A percentile compares a stretch with the other conserved stretches of the same genome.
Evolutionary conservation across 1,284 basidiomycete species (phyloP).

Genomic region (Ustilago cynodontis): DNA sequence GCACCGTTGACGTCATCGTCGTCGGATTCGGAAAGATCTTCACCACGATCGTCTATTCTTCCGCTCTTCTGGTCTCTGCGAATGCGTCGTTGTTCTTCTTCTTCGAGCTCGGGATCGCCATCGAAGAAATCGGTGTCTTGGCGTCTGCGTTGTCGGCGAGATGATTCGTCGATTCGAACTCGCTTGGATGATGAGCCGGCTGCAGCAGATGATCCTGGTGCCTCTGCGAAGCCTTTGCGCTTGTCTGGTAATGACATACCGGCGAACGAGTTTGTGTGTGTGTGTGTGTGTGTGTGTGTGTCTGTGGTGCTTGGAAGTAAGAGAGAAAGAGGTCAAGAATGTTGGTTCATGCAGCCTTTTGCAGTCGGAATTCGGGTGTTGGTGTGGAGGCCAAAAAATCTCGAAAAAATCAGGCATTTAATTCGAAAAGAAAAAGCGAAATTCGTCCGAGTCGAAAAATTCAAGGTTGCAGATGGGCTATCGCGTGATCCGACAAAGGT

Average conservation of each 20-base stretch:
- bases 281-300: too few species aligned
- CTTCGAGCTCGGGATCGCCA: constrained; percentile 64
- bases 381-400: constrained; percentile 21
- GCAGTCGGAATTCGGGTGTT: constrained; percentile 28
- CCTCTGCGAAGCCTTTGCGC: constrained; percentile 22
- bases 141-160: constrained; percentile 23
- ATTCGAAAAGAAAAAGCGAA: neutral
- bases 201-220: constrained; percentile 11
- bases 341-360: neutral
- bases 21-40: constrained; percentile 79
- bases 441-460: neutral
- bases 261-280: too few species aligned
- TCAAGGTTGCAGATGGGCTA: constrained; percentile 17
- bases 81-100: constrained; percentile 55
- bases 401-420: neutral
- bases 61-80: constrained; percentile 59
- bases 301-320: neutral
- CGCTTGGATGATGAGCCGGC: constrained; percentile 24
- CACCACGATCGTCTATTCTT: constrained; percentile 83
- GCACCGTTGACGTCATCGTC: constrained; percentile 36
- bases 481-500: constrained; percentile 23
- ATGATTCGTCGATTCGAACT: constrained; percentile 38
- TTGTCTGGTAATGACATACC: constrained; percentile 40
- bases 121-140: constrained; percentile 43
- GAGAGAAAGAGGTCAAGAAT: neutral